Evolutionary conservation across 495 filamentous ascomycete species (phyloP), one percentile per base, ranked within the genome.

Genomic region (Penicillium desertorum): DNA sequence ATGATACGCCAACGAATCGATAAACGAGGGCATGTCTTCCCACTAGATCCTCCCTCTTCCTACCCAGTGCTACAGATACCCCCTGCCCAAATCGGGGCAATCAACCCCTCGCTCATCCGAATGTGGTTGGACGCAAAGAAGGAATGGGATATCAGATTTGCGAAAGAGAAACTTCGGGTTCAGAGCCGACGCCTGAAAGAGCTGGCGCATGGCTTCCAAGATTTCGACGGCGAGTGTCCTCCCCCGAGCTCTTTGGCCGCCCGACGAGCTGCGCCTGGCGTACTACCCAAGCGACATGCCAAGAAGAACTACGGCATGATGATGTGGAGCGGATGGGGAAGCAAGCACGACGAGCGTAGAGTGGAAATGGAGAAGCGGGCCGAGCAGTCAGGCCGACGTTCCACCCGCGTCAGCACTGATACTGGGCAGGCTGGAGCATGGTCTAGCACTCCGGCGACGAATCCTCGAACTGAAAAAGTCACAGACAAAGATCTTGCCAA

Each of bases 1-100:
- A 96, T 96, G 90, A 91, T 98, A 54, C 88, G 93, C 5, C 90
- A 98, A 66, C 78, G 87, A 22, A 86, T 98, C 32, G 86, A 89
- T 59, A 82, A 88, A 14, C 82, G 90, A 65, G 93, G 93, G 11
- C 72, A 78, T 23, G 81, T 92, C 32, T 86, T 82, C 56, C 79
- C 81, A 6, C 78, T 98, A 1, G 80, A 83, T 1, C 81, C 85
- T 0, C 74, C 79, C 10, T 72, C 77, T 4, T 79, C 86, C 3
- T 79, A 92, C n/a, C 63, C 72, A 1, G 87, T 81, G 4, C 81
- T 91, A 39, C 73, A 77, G 19, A 74, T 94, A 23, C 75, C 81
- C 3, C 75, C 79, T 0, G 78, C 83, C 4, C 76, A 84, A 4
- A 80, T 98, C 27, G 93, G 93, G 9, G 79, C 88, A 6, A 79